Evolutionary conservation across 2,329 filamentous ascomycete species (phyloP).

Genomic region (Fusarium papillatum): DNA sequence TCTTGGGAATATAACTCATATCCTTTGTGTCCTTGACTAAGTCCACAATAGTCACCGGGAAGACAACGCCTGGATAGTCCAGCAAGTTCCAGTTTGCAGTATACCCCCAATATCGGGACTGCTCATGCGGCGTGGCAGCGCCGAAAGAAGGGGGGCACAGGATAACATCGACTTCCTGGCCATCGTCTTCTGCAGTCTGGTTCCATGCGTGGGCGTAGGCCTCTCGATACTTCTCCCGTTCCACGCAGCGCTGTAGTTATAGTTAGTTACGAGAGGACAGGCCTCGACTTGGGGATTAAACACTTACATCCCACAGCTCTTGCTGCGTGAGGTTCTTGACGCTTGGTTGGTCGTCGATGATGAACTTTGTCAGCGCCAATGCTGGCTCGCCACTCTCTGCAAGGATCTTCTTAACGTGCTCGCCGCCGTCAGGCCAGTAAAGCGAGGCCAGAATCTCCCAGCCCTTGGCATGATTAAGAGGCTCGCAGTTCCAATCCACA

Average conservation of each 20-base stretch:
- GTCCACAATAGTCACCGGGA: background rate
- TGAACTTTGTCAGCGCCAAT: background rate
- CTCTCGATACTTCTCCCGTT: background rate
- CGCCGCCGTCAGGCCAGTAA: background rate
- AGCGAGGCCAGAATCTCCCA: background rate
- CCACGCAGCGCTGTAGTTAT: background rate
- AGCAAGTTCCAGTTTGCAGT: background rate
- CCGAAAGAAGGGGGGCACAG: background rate
- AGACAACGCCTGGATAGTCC: background rate
- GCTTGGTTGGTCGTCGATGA: background rate
- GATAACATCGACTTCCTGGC: background rate
- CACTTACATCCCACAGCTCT: background rate
- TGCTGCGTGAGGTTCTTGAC: background rate
- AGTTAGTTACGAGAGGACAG: no score
- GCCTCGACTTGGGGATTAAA: background rate
- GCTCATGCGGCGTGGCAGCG: background rate
- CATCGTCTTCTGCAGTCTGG: background rate
- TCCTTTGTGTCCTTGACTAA: background rate
- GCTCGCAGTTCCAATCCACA: background rate
- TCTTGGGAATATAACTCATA: background rate
- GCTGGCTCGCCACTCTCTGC: background rate
- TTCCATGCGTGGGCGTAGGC: background rate
- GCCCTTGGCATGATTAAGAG: background rate
- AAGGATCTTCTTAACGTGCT: background rate
- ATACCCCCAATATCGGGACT: background rate